These are phyloP conservation scores for Wickerhamomyces chambardii DNA, from an alignment of 805 yeast genomes.

Conservation along the genomic window DNA sequence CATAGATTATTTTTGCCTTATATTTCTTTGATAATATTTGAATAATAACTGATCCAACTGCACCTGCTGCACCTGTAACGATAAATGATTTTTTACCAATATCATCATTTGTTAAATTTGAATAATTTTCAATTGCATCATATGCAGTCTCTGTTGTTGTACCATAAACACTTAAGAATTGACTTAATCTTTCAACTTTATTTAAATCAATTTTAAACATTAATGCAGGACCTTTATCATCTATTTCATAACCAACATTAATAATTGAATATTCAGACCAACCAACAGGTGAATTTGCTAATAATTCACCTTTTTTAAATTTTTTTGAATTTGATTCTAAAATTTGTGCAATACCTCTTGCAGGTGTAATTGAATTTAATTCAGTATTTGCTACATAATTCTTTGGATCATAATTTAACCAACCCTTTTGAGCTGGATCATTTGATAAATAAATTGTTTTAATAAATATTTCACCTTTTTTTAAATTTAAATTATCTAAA, in stretches of 20 bases:
- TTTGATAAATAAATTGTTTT: conserved; percentile 40
- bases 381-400: conserved; percentile 25
- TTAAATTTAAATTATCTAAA: conserved; percentile 13
- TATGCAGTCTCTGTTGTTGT: conserved; percentile 56
- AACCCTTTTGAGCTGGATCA: conserved; percentile 55
- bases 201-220: conserved; percentile 13
- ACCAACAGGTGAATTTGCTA: conserved; percentile 26
- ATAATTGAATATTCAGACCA: conserved; percentile 43
- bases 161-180: conserved; percentile 43
- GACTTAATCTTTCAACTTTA: conserved; percentile 25
- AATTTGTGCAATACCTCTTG: conserved; percentile 44
- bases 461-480: conserved; percentile 33
- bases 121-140: conserved; percentile 40
- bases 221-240: conserved; percentile 8
- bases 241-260: conserved; percentile 3
- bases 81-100: conserved; percentile 37
- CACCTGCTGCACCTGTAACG: conserved; percentile 64
- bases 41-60: conserved; percentile 55
- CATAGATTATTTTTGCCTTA: conserved; percentile 48
- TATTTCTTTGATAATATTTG: conserved; percentile 46
- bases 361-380: conserved; percentile 32
- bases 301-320: conserved; percentile 33
- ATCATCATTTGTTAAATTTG: conserved; percentile 30
- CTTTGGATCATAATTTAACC: conserved; percentile 33
- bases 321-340: conserved; percentile 33